A percentile compares a stretch with the other conserved stretches of the same genome.
Evolutionary conservation across 1,284 basidiomycete genomes (phyloP).

Genomic region (Xanthoconium separans): DNA sequence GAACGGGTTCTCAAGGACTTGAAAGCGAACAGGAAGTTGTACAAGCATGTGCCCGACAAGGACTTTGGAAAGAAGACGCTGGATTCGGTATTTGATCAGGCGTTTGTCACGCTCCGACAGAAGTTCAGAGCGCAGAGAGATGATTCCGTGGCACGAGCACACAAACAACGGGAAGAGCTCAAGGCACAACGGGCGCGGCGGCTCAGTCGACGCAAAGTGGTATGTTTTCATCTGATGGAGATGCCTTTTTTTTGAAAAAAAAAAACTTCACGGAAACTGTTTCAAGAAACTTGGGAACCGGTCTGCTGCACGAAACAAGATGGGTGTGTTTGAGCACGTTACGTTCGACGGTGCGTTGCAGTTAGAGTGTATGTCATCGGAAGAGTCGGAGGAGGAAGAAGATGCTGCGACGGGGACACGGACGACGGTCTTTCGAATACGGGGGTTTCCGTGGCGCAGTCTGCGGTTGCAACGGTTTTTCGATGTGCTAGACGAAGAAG

Average conservation of each 20-base stretch:
- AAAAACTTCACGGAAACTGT: not conserved
- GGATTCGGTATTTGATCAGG: conserved; percentile 66
- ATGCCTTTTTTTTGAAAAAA: too few species aligned
- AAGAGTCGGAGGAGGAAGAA: conserved; percentile 62
- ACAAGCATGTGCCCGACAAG: conserved; percentile 59
- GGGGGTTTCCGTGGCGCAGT: conserved; percentile 64
- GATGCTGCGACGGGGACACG: conserved; percentile 28
- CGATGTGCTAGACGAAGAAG: conserved; percentile 56
- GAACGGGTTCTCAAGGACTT: conserved; percentile 57
- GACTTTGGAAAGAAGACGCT: conserved; percentile 65
- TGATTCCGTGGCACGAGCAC: conserved; percentile 37
- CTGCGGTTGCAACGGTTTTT: conserved; percentile 56
- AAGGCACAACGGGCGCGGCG: conserved; percentile 63
- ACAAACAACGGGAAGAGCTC: conserved; percentile 52
- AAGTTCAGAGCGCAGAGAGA: conserved; percentile 64
- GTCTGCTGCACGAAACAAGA: conserved; percentile 51
- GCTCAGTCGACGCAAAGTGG: conserved; percentile 57
- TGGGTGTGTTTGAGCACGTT: conserved; percentile 53
- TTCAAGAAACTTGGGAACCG: conserved; percentile 65
- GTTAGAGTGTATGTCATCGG: conserved; percentile 74
- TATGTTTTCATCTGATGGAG: conserved; percentile 33
- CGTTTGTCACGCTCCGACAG: conserved; percentile 63
- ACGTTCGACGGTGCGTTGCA: conserved; percentile 68
- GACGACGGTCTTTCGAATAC: conserved; percentile 44
- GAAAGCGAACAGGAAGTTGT: conserved; percentile 50